Evolutionary conservation across 495 filamentous ascomycete species (phyloP).

Genomic region (Chaetomium cochliodes): DNA sequence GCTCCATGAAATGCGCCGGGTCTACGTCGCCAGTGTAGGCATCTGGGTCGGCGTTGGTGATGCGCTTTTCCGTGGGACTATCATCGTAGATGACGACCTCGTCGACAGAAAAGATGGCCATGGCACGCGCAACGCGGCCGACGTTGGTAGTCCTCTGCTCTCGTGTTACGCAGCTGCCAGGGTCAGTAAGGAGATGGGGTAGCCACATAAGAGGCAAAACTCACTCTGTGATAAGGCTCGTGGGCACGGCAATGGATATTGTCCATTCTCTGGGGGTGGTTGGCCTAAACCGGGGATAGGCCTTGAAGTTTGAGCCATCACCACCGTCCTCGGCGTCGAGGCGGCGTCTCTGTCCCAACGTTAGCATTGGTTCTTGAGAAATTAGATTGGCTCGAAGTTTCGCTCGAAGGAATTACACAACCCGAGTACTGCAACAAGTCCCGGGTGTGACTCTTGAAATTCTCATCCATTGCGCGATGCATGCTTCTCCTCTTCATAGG

Average conservation of each 20-base stretch:
- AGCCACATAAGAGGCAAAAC: conserved; percentile 10
- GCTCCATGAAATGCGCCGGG: conserved; percentile 67
- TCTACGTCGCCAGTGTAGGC: conserved; percentile 63
- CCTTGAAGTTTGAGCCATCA: conserved; percentile 21
- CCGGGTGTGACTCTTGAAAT: no score
- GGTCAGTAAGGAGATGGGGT: conserved; percentile 13
- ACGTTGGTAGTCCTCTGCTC: conserved; percentile 65
- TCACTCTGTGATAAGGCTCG: conserved; percentile 51
- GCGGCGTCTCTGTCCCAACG: conserved; percentile 41
- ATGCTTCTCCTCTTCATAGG: not conserved
- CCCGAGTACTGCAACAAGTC: not conserved
- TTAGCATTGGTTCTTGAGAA: conserved; percentile 16
- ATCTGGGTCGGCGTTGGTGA: conserved; percentile 43
- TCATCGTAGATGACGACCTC: conserved; percentile 76
- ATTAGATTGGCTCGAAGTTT: not conserved
- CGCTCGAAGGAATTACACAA: not conserved
- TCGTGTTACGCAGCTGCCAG: conserved; percentile 47
- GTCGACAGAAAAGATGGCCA: conserved; percentile 74
- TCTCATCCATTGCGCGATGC: not conserved
- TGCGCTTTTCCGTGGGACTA: conserved; percentile 41
- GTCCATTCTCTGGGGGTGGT: conserved; percentile 46
- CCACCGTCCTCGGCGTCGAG: conserved; percentile 40
- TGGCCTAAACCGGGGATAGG: conserved; percentile 37
- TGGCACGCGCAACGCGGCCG: conserved; percentile 67
- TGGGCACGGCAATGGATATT: conserved; percentile 48